Base-by-base conservation (phyloP, 176 grass and related monocot genomes). In the Raddia guianensis region DNA sequence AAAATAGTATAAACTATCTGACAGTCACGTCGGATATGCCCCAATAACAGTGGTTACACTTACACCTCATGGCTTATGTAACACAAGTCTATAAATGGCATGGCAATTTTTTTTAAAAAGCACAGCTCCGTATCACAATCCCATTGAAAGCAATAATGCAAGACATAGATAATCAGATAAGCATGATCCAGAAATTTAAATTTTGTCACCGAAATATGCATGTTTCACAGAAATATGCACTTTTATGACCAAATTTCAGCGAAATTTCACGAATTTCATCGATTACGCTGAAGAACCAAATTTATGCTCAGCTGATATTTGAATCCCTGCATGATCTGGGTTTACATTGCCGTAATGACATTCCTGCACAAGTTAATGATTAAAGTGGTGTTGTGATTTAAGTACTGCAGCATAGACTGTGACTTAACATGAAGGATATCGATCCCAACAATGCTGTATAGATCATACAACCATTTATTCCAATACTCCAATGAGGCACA, bases 341-440 rank as follows among this genome's bases (percentile, higher is more conserved):
- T 7, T 19, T 63, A 20, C 68, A 59, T 27, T 56, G 32, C 40
- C n/a, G 49, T 5, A 44, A 44, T 44, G 70, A 14, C 40, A 56
- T 49, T 35, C 19, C 33, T 33, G n/a, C 8, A 32, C 57, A 65
- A 42, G 33, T 35, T 79, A 2, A 44, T 15, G 46, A 27, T 27
- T 40, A 40, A 40, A 0, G 27, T 27, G 58, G 35, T 40, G 21
- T 44, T 82, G 19, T 14, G 53, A 81, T 82, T 78, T 60, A 74
- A 68, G 7, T 35, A 68, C 13, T 4, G n/a, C n/a, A n/a, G 9
- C 35, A 27, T 21, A 11, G 3, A 64, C 5, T 40, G 49, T 57
- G 48, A 76, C 47, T 49, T 46, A 11, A 19, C 9, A 74, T 45
- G 68, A 12, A 13, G 2, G 20, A n/a, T 21, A 74, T 74, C 43